Base-by-base conservation (phyloP, 164 flowering plant species). In the Annona cherimola region DNA sequence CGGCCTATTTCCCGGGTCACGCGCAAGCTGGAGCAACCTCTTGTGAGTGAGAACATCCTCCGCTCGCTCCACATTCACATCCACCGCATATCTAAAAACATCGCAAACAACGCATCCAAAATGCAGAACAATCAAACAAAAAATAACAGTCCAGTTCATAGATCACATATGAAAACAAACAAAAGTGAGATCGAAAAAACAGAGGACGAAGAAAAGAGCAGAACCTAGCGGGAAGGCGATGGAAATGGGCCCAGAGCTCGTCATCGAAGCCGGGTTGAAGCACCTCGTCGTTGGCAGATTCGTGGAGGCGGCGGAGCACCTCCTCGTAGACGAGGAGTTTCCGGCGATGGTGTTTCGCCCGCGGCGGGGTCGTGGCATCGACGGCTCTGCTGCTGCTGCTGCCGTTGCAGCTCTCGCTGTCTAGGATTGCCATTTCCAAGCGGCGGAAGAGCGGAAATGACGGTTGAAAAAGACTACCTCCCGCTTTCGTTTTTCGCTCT, bases 21-120 rank as follows among this genome's bases (percentile, higher is more conserved):
- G 86, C 0, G 99, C 99, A 80, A 88, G 78, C 42, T 83, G 74
- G 62, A 96, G 80, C 42, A 96, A 77, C 70, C 86, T 87, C 83
- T 88, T 90, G 76, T 96, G 99, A 43, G 82, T 84, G 11, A 96
- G 86, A 42, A 96, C 98, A 85, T 96, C 98, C 74, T 96, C 96
- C 46, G 97, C 94, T 72, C 97, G 83, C 84, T 93, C 99, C 71
- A 84, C 94, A 72, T 96, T 96, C 74, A 96, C 95, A 86, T 96
- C 99, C 84, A 92, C 66, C 0, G 97, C 97, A 79, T 96, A 96
- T 71, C 99, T 96, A 75, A 50, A n/a, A 74, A 55, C 55, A 41
- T 14, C 39, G 41, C 16, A 50, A 50, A 50, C 14, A 2, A 50
- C 8, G 57, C 57, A 50, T 8, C 57, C 57, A 50, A 50, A 19